A percentile compares a stretch with the other conserved stretches of the same genome.
These are phyloP conservation scores for Dendrobium nobile DNA, from an alignment of 106 monocot species.

Conservation along the genomic window DNA sequence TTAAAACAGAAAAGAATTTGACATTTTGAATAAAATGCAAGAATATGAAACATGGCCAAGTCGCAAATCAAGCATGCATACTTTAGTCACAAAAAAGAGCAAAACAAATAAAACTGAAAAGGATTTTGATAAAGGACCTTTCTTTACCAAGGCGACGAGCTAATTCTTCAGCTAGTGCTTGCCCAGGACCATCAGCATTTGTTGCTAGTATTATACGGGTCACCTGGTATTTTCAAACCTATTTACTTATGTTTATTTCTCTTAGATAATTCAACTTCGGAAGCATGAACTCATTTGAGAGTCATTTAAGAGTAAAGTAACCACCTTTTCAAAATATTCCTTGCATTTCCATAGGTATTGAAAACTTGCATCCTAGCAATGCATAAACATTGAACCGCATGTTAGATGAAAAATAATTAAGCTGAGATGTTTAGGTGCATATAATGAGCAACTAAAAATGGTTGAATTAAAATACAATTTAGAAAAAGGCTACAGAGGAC, in stretches of 20 bases:
- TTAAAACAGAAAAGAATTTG: slow-evolving; percentile 1
- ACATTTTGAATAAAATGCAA: not conserved
- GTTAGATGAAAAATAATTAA: slow-evolving; percentile 10
- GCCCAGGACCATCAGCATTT: slow-evolving; percentile 39
- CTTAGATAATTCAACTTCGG: not conserved
- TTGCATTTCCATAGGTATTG: slow-evolving; percentile 46
- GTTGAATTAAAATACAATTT: not conserved
- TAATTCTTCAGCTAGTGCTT: slow-evolving; percentile 46
- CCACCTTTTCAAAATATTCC: slow-evolving; percentile 30
- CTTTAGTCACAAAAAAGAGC: not conserved
- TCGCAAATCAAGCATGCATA: not conserved
- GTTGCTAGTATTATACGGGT: slow-evolving; percentile 46
- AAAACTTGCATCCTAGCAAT: slow-evolving; percentile 34
- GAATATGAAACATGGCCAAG: not conserved
- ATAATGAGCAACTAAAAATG: not conserved
- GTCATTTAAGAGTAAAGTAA: not conserved
- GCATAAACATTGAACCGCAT: slow-evolving; percentile 15
- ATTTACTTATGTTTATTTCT: not conserved
- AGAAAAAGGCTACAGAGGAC: not conserved
- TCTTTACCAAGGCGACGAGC: slow-evolving; percentile 52
- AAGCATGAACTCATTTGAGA: not conserved
- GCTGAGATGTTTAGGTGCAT: not conserved
- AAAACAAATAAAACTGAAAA: slow-evolving; percentile 2
- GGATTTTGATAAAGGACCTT: slow-evolving; percentile 17
- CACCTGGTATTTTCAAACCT: slow-evolving; percentile 16